Evolutionary conservation across 805 yeast genomes (phyloP), one percentile per base, ranked within the genome.

Genomic region (Candida multigemmis): DNA sequence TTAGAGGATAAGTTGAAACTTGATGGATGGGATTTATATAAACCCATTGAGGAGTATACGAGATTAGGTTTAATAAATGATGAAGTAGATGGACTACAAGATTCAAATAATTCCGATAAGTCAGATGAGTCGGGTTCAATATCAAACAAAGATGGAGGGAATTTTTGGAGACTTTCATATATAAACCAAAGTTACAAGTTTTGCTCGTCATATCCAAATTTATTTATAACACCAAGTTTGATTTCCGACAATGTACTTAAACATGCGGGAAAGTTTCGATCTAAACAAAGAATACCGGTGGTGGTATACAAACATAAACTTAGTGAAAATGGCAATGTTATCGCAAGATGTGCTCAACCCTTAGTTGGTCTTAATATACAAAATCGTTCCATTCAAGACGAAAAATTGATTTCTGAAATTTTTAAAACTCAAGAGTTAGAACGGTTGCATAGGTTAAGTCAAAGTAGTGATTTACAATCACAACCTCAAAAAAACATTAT

Each of bases 291-390:
- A 36, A 69, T 91, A 4, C 97, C 97, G 0, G 79, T 76, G 0
- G 54, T 91, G 22, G 71, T 87, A 2, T 91, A 86, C 50, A 77
- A 70, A 43, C 82, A 86, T 48, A 52, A 68, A 26, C 41, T 38
- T 4, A 48, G 52, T 8, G 56, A 65, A 23, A 84, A 74, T 40
- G 75, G 77, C 2, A 77, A 91, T 43, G 69, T 91, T 1, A 85
- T 91, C 11, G 77, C 91, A 1, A 63, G 98, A 32, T 83, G 95
- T 41, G 66, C 96, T 3, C 98, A 91, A 55, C 98, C 98, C 0
- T 53, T 89, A 37, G 87, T 87, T 1, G 97, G 98, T 0, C 42
- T 91, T 11, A 86, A 84, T 33, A 31, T 60, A 11, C 94, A 86
- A 46, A 74, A 77, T 37, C 59, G 97, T 25, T 85, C 94, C 3